Evolutionary conservation across 306 rosid genomes (phyloP), one percentile per base, ranked within the genome.

Genomic region (Quercus mongolica): DNA sequence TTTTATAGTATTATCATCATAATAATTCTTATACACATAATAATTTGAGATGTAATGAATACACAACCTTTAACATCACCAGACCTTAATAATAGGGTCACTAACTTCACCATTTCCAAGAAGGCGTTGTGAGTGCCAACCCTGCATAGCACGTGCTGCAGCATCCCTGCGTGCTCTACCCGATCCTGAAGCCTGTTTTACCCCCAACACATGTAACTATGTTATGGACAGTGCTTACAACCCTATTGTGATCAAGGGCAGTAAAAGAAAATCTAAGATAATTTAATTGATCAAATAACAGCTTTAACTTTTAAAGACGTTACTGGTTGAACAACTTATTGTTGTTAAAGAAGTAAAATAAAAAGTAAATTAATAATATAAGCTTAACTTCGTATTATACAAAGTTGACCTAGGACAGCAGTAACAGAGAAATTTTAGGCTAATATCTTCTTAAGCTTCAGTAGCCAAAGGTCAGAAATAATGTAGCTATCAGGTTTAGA

Each of bases 131-230:
- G 99, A 96, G 81, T 96, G 99, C 99, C 99, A 93, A 81, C 99
- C 98, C 76, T 92, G 98, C 99, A 96, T 96, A 72, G 99, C 99
- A 58, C 98, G 96, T 85, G 98, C 92, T 17, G 99, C 99, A 77
- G 99, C 98, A 86, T 91, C 94, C 81, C 99, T 90, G 65, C 98
- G 90, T 74, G 98, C 94, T 89, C 99, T 90, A 68, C 98, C 99
- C 35, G 96, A 85, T 63, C 90, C 94, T 49, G 96, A 81, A 79
- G 92, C 93, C 99, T 93, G 78, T 76, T 81, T 49, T 52, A 77
- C 75, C 67, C 55, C 21, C 52, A 73, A 23, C 68, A 14, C 59
- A 63, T 20, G 20, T 28, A 30, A 44, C 26, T 28, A 80, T 14
- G 28, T 61, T 56, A 61, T 14, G 33, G 17, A 73, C 28, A 71